Evolutionary conservation across 371 early-diverging fungal genomes (phyloP).

Genomic region (Haplosporangium sp.): DNA sequence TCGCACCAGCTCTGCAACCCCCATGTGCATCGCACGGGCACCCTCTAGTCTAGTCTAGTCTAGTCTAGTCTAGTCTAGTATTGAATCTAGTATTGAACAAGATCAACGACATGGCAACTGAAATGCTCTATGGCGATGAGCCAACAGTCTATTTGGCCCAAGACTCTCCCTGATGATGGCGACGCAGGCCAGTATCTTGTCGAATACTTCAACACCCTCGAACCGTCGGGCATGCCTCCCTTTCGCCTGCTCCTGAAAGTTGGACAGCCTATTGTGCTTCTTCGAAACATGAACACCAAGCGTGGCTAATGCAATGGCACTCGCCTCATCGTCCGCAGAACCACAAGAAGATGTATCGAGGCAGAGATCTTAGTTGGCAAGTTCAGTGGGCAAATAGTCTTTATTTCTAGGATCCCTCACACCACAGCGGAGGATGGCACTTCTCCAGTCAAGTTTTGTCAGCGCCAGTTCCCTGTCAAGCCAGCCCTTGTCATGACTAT

Average conservation of each 20-base stretch:
- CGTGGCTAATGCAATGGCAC: slow-evolving; percentile 53
- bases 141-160: too few relatives aligned
- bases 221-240: slow-evolving; percentile 31
- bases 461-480: slow-evolving; percentile 37
- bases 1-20: too few relatives aligned
- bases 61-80: too few relatives aligned
- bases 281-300: slow-evolving; percentile 39
- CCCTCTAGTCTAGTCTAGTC: too few relatives aligned
- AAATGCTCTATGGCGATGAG: not conserved
- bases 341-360: not conserved
- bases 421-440: slow-evolving; percentile 2
- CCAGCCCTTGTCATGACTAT: slow-evolving; percentile 48
- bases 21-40: too few relatives aligned
- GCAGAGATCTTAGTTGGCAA: slow-evolving; percentile 12
- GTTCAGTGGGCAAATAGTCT: too few relatives aligned
- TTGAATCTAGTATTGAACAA: too few relatives aligned
- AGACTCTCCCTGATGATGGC: not conserved
- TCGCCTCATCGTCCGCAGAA: slow-evolving; percentile 15
- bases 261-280: slow-evolving; percentile 51
- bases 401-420: slow-evolving; percentile 5
- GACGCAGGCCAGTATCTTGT: not conserved
- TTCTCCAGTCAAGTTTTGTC: slow-evolving; percentile 6
- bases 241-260: slow-evolving; percentile 34
- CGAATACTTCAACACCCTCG: slow-evolving; percentile 35
- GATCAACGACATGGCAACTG: not conserved